Percentiles rank a stretch among this genome's conserved stretches.
Evolutionary conservation across 768 basidiomycete species (phyloP).

Genomic region (Mycena olivaceomarginata): DNA sequence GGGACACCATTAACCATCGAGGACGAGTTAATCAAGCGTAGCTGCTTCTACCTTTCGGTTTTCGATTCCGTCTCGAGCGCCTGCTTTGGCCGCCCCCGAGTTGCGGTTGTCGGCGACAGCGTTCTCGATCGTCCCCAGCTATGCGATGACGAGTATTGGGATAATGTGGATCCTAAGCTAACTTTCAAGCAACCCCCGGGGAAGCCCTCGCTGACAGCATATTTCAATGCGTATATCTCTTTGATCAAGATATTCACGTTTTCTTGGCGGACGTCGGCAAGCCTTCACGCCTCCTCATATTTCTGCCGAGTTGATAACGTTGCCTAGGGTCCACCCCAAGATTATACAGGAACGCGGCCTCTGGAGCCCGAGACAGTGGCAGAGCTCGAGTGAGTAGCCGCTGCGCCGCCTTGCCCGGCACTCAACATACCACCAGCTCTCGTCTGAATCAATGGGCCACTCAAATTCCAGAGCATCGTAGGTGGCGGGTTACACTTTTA

Average conservation of each 20-base stretch:
- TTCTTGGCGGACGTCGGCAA: constrained; percentile 65
- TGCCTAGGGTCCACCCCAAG: background rate
- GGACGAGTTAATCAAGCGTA: constrained; percentile 63
- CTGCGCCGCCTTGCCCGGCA: background rate
- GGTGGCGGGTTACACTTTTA: constrained; percentile 10
- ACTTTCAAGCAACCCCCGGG: constrained; percentile 70
- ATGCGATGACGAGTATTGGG: constrained; percentile 73
- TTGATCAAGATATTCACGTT: constrained; percentile 68
- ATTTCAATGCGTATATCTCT: constrained; percentile 63
- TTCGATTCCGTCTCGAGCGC: constrained; percentile 56
- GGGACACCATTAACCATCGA: constrained; percentile 58
- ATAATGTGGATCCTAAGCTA: constrained; percentile 55
- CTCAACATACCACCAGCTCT: constrained; percentile 54
- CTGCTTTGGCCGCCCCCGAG: constrained; percentile 71
- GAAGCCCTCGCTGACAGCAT: constrained; percentile 60
- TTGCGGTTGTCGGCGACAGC: constrained; percentile 54
- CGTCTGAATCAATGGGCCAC: constrained; percentile 74
- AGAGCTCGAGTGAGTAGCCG: constrained; percentile 33
- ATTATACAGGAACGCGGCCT: constrained; percentile 10
- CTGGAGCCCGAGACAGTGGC: constrained; percentile 16
- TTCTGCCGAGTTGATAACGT: background rate
- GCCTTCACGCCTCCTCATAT: background rate
- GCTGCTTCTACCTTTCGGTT: constrained; percentile 53
- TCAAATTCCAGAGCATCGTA: constrained; percentile 67
- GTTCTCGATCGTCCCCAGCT: constrained; percentile 70